phyloP scores from a whole-genome alignment of 2,329 filamentous ascomycete genomes.

The Didymellaceae sp. region DNA sequence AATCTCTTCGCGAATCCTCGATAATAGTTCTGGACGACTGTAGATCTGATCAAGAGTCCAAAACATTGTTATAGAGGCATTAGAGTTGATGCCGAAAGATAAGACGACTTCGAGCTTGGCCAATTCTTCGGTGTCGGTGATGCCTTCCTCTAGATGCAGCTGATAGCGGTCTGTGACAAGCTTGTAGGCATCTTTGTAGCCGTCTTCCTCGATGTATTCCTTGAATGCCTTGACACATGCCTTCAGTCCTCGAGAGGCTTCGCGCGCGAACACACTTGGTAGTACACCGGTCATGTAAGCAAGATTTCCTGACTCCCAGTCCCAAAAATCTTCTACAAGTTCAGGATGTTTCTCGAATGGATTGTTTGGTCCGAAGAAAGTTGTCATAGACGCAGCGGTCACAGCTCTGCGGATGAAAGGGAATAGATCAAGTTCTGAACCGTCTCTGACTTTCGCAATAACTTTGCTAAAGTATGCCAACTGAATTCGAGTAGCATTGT shows the following conservation, averaged over 20 bases:
- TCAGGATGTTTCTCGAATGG: constrained; percentile 47
- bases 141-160: constrained; percentile 25
- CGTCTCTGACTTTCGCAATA: constrained; percentile 26
- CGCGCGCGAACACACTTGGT: constrained; percentile 48
- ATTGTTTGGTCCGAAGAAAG: constrained; percentile 55
- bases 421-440: constrained; percentile 48
- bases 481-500: constrained; percentile 47
- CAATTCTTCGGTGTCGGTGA: constrained; percentile 20
- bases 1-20: constrained; percentile 52
- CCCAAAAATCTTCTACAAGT: constrained; percentile 52
- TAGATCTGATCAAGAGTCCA: constrained; percentile 56
- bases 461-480: constrained; percentile 43
- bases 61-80: constrained; percentile 54
- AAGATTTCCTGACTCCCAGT: constrained; percentile 48
- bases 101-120: constrained; percentile 35
- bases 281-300: constrained; percentile 40
- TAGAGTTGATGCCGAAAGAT: constrained; percentile 49
- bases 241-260: constrained; percentile 48
- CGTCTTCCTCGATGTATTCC: constrained; percentile 35
- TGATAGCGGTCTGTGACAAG: constrained; percentile 34
- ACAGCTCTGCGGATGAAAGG: constrained; percentile 36
- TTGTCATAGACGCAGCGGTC: constrained; percentile 49
- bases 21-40: constrained; percentile 49
- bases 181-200: constrained; percentile 27
- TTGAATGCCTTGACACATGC: constrained; percentile 33